Conservation (phyloP, 2,329 filamentous ascomycete species). For the Colletotrichum neosansevieriae region DNA sequence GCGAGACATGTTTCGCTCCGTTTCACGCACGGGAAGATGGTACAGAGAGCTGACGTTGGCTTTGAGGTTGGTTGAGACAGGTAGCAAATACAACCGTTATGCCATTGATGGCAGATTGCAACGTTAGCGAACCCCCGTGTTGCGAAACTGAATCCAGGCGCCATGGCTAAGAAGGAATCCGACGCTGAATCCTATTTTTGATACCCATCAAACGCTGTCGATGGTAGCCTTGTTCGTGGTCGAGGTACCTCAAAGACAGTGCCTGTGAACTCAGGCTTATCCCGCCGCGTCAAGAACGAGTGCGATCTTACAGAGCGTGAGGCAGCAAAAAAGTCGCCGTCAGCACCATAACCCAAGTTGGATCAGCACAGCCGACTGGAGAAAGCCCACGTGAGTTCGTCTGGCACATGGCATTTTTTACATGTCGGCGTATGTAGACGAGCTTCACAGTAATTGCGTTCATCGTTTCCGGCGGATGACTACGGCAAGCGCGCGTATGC, state of each 20-base stretch:
- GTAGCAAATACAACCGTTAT: conserved; percentile 1
- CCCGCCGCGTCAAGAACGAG: not conserved
- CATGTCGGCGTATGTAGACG: no score
- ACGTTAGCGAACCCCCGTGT: conserved; percentile 3
- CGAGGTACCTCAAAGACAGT: conserved; percentile 5
- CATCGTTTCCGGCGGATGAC: not conserved
- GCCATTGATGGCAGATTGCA: conserved; percentile 4
- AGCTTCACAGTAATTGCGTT: no score
- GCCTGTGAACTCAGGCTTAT: not conserved
- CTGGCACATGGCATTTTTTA: not conserved
- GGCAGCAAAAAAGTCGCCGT: not conserved
- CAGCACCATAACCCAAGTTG: not conserved
- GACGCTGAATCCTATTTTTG: no score
- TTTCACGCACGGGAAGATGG: conserved; percentile 11
- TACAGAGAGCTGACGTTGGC: not conserved
- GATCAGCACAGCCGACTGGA: not conserved
- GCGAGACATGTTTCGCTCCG: conserved; percentile 14
- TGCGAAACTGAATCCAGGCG: conserved; percentile 10
- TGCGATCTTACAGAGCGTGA: not conserved
- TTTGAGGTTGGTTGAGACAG: conserved; percentile 2
- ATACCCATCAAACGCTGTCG: not conserved
- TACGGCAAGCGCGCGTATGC: conserved; percentile 3
- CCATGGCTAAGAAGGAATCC: no score
- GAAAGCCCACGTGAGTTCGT: not conserved
- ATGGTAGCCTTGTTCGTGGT: conserved; percentile 5